Conservation (phyloP, 345 rosid species). For the Eucalyptus shirleyi region DNA sequence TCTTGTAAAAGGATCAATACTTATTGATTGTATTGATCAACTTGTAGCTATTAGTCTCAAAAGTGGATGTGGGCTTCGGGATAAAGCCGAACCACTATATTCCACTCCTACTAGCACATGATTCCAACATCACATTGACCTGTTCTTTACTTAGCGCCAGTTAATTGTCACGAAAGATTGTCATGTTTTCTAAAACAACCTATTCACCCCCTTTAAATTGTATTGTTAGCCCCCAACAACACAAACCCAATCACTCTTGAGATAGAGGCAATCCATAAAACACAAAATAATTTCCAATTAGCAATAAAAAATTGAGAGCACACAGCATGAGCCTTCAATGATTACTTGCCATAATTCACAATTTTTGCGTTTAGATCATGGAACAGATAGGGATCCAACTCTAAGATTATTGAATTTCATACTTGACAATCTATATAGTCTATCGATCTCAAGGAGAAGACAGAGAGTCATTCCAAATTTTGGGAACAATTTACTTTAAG, state of each 20-base stretch:
- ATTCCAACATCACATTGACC: too few relatives aligned
- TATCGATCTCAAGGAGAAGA: not conserved
- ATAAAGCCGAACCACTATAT: too few relatives aligned
- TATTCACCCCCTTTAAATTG: too few relatives aligned
- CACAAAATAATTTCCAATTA: not conserved
- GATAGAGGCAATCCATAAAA: not conserved
- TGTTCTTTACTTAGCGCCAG: too few relatives aligned
- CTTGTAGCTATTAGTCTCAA: not conserved
- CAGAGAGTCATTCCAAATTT: not conserved
- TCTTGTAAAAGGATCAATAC: too few relatives aligned
- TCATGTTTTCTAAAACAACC: too few relatives aligned
- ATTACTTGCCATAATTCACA: not conserved
- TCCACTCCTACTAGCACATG: too few relatives aligned
- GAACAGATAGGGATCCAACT: not conserved
- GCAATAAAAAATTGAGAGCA: not conserved
- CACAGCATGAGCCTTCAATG: not conserved
- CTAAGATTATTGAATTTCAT: not conserved
- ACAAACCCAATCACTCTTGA: not conserved
- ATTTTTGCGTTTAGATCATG: not conserved
- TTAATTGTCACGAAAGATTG: too few relatives aligned
- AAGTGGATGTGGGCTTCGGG: not conserved
- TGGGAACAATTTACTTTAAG: not conserved
- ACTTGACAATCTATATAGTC: not conserved
- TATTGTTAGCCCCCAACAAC: too few relatives aligned
- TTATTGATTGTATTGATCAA: too few relatives aligned